Conservation (phyloP, 2,329 filamentous ascomycete genomes). For the Trichoderma sp. region DNA sequence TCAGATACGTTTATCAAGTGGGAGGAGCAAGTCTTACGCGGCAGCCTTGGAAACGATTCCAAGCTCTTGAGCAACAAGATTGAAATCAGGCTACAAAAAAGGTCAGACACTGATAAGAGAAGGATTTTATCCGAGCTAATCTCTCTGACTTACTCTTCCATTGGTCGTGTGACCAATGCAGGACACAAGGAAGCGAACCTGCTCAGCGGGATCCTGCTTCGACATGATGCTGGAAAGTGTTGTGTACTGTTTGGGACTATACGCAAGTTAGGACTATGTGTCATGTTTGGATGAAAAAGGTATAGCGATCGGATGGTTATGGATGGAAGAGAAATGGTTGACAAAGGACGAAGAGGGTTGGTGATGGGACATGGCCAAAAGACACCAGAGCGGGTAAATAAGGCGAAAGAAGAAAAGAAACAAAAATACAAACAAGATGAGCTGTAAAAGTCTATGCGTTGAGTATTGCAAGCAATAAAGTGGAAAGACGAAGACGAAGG, state of each 20-base stretch:
- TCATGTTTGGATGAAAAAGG: not conserved
- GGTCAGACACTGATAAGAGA: not conserved
- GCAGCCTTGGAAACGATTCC: conserved; percentile 63
- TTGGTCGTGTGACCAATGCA: conserved; percentile 61
- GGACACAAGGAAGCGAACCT: conserved; percentile 63
- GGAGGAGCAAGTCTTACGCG: conserved; percentile 54
- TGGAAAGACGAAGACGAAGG: not conserved
- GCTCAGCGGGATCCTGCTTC: conserved; percentile 48
- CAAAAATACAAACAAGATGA: not conserved
- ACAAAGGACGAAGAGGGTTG: not conserved
- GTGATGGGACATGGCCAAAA: not conserved
- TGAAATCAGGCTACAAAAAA: conserved; percentile 58
- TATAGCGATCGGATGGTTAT: not conserved
- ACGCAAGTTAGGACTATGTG: not conserved
- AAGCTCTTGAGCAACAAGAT: conserved; percentile 61
- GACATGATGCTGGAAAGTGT: conserved; percentile 43
- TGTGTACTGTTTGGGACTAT: not conserved
- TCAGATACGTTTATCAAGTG: not conserved
- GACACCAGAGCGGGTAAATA: not conserved
- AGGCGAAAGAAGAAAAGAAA: not conserved
- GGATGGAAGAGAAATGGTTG: not conserved
- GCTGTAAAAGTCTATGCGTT: not conserved
- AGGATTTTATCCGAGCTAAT: not conserved
- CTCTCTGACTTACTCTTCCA: conserved; percentile 50
- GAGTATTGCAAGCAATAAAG: not conserved